A percentile compares a stretch with the other conserved stretches of the same genome.
phyloP scores from a whole-genome alignment of 441 rosid genomes.

The Mallotus repandus region DNA sequence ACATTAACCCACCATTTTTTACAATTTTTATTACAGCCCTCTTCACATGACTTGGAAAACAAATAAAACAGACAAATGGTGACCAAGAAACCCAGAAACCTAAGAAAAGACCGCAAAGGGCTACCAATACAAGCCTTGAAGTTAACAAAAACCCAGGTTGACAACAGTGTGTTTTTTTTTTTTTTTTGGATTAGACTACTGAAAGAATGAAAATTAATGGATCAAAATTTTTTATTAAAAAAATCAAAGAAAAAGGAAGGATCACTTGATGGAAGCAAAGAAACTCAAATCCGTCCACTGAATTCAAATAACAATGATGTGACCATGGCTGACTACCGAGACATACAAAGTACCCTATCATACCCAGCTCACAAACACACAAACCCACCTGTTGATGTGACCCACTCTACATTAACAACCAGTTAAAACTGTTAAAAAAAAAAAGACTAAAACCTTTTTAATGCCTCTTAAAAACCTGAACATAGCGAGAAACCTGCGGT shows the following conservation, averaged over 20 bases:
- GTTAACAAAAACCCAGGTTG: not conserved
- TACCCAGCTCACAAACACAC: constrained; percentile 24
- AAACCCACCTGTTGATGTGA: constrained; percentile 89
- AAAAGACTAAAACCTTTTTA: constrained; percentile 10
- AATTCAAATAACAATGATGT: constrained; percentile 36
- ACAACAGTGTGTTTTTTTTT: too few species aligned
- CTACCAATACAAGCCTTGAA: not conserved
- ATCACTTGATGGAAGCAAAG: not conserved
- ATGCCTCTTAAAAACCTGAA: constrained; percentile 16
- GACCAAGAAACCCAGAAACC: not conserved
- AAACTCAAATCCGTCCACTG: constrained; percentile 16
- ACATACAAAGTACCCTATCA: constrained; percentile 47
- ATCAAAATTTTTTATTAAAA: not conserved
- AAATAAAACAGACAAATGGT: not conserved
- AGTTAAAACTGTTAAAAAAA: constrained; percentile 51
- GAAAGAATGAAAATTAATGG: not conserved
- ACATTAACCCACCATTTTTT: not conserved
- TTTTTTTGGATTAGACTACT: too few species aligned
- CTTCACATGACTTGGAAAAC: not conserved
- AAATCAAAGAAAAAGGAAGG: not conserved
- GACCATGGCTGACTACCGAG: constrained; percentile 53
- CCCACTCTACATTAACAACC: constrained; percentile 78
- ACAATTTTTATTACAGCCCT: too few species aligned
- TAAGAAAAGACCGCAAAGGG: not conserved
- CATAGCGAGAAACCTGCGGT: constrained; percentile 41